A percentile compares a stretch with the other conserved stretches of the same genome.
These are phyloP conservation scores for Cadophora luteo-olivacea DNA, from an alignment of 2,329 filamentous ascomycete species.

Conservation along the genomic window DNA sequence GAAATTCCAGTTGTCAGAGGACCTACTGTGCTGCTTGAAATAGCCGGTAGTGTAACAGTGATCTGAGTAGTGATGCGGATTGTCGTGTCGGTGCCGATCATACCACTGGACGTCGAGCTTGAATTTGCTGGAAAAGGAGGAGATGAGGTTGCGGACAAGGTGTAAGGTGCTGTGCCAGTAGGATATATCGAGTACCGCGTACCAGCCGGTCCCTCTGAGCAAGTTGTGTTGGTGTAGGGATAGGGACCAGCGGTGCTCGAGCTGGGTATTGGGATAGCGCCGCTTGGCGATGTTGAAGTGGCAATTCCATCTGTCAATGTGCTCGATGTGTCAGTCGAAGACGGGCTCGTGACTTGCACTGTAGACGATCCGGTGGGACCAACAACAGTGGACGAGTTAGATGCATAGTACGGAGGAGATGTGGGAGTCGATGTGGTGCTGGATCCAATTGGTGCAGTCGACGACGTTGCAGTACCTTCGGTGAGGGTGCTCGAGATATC, in stretches of 20 bases:
- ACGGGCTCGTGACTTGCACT: background rate
- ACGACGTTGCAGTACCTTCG: background rate
- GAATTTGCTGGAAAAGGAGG: conserved; percentile 20
- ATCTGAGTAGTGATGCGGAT: conserved; percentile 6
- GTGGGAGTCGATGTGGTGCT: background rate
- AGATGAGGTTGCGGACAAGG: background rate
- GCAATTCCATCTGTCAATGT: conserved; percentile 7
- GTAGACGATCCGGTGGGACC: conserved; percentile 3
- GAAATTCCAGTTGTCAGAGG: conserved; percentile 21
- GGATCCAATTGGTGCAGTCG: background rate
- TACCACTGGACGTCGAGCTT: conserved; percentile 4
- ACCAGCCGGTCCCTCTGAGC: conserved; percentile 1
- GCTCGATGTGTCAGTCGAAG: background rate
- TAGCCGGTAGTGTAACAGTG: conserved; percentile 7
- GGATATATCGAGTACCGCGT: background rate
- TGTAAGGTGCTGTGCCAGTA: conserved; percentile 21
- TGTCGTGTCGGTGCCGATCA: conserved; percentile 11
- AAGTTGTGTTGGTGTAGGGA: conserved; percentile 13
- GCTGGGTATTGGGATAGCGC: conserved; percentile 6
- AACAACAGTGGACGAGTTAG: background rate
- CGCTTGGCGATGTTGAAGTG: conserved; percentile 6
- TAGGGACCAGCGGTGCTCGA: conserved; percentile 20
- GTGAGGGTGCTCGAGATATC: conserved; percentile 2
- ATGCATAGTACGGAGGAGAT: conserved; percentile 1
- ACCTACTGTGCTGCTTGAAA: background rate